Percentiles rank a stretch among this genome's conserved stretches.
Conservation (phyloP, 1,284 basidiomycete species). For the Pascua sp. region DNA sequence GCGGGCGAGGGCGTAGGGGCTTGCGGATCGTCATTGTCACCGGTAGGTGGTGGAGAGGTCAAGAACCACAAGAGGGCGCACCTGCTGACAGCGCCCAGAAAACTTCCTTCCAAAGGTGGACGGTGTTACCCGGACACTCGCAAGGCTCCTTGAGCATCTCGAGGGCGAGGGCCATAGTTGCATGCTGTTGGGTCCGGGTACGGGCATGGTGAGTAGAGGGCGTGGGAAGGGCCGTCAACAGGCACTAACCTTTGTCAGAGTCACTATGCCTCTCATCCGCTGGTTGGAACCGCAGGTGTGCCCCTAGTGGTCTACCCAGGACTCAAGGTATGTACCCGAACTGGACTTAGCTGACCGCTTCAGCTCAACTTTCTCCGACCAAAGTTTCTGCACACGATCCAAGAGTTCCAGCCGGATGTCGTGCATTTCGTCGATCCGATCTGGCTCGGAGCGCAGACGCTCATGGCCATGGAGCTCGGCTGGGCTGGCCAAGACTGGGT, state of each 20-base stretch:
- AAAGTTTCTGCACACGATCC: constrained; percentile 53
- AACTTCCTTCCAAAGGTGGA: constrained; percentile 60
- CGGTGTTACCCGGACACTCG: constrained; percentile 58
- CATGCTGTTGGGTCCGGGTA: constrained; percentile 56
- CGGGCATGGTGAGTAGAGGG: constrained; percentile 49
- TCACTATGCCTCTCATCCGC: constrained; percentile 55
- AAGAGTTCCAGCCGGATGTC: constrained; percentile 55
- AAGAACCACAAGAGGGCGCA: background rate
- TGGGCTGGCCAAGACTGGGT: constrained; percentile 49
- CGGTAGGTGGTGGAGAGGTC: constrained; percentile 16
- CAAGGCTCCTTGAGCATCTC: constrained; percentile 57
- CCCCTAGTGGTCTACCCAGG: constrained; percentile 57
- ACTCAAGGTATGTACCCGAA: constrained; percentile 43
- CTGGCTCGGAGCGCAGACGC: constrained; percentile 55
- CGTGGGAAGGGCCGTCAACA: background rate
- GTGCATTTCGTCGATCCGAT: constrained; percentile 57
- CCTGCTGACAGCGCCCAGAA: constrained; percentile 38
- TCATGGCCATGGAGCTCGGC: constrained; percentile 51
- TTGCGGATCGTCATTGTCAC: constrained; percentile 48
- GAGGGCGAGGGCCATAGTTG: constrained; percentile 56
- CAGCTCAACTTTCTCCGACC: constrained; percentile 58
- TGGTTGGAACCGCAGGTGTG: constrained; percentile 57
- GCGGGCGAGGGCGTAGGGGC: constrained; percentile 32
- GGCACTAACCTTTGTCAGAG: constrained; percentile 27
- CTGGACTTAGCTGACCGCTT: background rate